phyloP scores from a whole-genome alignment of 2,329 filamentous ascomycete species.

The Fusarium setosum region DNA sequence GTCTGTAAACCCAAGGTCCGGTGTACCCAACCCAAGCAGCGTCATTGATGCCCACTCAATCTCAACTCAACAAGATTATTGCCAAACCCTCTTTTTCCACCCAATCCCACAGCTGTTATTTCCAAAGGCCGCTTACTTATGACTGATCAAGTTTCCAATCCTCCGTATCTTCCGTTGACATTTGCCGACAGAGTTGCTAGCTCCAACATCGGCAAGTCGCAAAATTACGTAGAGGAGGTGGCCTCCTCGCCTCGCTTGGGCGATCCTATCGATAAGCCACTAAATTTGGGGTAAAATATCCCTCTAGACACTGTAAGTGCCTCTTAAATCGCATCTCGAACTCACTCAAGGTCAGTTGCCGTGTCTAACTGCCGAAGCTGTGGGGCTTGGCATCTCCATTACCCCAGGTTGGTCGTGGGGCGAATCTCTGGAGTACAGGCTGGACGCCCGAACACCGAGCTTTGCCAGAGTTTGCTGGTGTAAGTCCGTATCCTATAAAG shows the following conservation, averaged over 20 bases:
- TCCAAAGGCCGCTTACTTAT: neutral
- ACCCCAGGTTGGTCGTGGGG: slow-evolving; percentile 29
- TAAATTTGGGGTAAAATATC: slow-evolving; percentile 6
- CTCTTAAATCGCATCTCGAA: slow-evolving; percentile 5
- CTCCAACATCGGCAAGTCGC: slow-evolving; percentile 21
- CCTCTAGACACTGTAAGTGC: accelerated
- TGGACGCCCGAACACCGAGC: slow-evolving; percentile 27
- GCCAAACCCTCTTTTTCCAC: neutral
- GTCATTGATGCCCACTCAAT: too few relatives aligned
- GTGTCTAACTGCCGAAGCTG: slow-evolving; percentile 30
- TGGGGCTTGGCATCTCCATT: slow-evolving; percentile 20
- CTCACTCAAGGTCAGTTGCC: slow-evolving; percentile 5
- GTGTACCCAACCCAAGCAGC: too few relatives aligned
- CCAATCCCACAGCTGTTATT: neutral
- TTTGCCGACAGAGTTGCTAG: slow-evolving; percentile 29
- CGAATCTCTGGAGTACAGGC: slow-evolving; percentile 15
- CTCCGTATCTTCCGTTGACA: slow-evolving; percentile 27
- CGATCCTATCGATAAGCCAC: accelerated
- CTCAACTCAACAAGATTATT: neutral
- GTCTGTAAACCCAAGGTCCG: too few relatives aligned
- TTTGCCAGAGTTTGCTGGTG: slow-evolving; percentile 6
- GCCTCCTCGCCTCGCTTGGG: slow-evolving; percentile 19
- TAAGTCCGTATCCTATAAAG: slow-evolving; percentile 32
- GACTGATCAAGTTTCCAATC: neutral
- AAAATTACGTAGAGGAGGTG: slow-evolving; percentile 21